Evolutionary conservation across 2,329 filamentous ascomycete genomes (phyloP).

Genomic region (Tetracladium maxilliforme): DNA sequence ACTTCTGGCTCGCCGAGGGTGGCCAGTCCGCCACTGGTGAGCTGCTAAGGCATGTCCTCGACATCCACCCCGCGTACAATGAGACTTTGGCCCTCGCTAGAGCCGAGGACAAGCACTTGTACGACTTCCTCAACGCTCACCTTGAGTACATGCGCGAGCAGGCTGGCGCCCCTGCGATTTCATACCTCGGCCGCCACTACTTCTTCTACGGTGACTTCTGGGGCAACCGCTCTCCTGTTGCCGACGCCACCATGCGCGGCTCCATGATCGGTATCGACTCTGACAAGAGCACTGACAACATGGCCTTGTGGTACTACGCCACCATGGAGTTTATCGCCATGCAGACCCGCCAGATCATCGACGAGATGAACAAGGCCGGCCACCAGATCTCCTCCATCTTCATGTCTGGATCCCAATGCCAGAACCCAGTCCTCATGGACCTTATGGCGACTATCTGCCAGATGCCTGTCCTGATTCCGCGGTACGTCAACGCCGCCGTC

Average conservation of each 20-base stretch:
- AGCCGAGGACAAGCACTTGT: slow-evolving; percentile 76
- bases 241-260: slow-evolving; percentile 86
- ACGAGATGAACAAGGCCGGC: slow-evolving; percentile 81
- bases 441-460: slow-evolving; percentile 81
- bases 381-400: slow-evolving; percentile 87
- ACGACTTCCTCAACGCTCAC: slow-evolving; percentile 86
- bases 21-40: slow-evolving; percentile 95
- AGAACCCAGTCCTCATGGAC: slow-evolving; percentile 84
- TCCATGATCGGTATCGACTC: slow-evolving; percentile 74
- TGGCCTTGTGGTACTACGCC: slow-evolving; percentile 86
- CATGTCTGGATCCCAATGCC: slow-evolving; percentile 97
- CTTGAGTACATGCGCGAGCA: slow-evolving; percentile 62
- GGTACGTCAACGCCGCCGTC: slow-evolving; percentile 89
- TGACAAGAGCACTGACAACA: slow-evolving; percentile 74
- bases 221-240: slow-evolving; percentile 89
- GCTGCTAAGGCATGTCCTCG: slow-evolving; percentile 82
- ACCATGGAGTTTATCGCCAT: slow-evolving; percentile 98
- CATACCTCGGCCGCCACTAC: slow-evolving; percentile 80
- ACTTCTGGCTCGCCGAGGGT: slow-evolving; percentile 94
- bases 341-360: slow-evolving; percentile 90
- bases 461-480: slow-evolving; percentile 86
- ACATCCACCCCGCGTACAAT: slow-evolving; percentile 84
- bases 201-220: slow-evolving; percentile 99
- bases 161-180: slow-evolving; percentile 57
- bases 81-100: slow-evolving; percentile 67